phyloP scores from a whole-genome alignment of 1,284 basidiomycete species.

The Coniophora puteana region DNA sequence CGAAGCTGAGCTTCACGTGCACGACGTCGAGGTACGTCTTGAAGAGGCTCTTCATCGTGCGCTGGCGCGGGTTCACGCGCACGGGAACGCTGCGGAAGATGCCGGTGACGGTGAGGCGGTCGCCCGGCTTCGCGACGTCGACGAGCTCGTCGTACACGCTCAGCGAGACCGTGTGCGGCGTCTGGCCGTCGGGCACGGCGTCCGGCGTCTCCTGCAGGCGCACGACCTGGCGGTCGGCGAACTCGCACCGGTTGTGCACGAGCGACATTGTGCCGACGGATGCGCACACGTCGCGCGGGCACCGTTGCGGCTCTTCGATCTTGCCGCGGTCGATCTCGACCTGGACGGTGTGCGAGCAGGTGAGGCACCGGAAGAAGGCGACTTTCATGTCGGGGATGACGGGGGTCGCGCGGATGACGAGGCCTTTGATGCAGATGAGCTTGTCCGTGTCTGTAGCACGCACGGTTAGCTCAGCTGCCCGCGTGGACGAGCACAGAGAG shows the following conservation, averaged over 20 bases:
- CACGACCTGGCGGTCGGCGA: constrained; percentile 93
- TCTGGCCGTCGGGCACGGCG: constrained; percentile 96
- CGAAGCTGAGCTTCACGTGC: constrained; percentile 80
- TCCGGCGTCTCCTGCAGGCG: constrained; percentile 97
- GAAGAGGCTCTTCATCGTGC: constrained; percentile 93
- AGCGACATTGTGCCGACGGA: constrained; percentile 88
- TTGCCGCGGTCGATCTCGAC: constrained; percentile 96
- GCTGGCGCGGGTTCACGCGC: constrained; percentile 87
- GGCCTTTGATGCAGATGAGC: constrained; percentile 91
- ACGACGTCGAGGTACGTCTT: constrained; percentile 97
- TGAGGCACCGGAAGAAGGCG: constrained; percentile 98
- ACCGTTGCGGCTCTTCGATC: constrained; percentile 89
- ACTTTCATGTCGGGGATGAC: constrained; percentile 99
- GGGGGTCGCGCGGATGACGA: constrained; percentile 96
- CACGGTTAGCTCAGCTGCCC: constrained; percentile 7
- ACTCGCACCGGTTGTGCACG: constrained; percentile 96
- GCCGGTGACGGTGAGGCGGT: constrained; percentile 87
- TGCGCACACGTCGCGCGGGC: constrained; percentile 90
- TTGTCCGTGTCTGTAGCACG: constrained; percentile 85
- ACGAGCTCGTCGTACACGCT: constrained; percentile 98
- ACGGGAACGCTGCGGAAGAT: constrained; percentile 95
- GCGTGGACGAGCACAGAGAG: not conserved
- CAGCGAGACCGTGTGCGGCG: constrained; percentile 93
- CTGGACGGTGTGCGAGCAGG: constrained; percentile 92
- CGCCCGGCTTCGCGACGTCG: constrained; percentile 92